Evolutionary conservation across 2,329 filamentous ascomycete genomes (phyloP).

Genomic region (Sordariomycetes sp.): DNA sequence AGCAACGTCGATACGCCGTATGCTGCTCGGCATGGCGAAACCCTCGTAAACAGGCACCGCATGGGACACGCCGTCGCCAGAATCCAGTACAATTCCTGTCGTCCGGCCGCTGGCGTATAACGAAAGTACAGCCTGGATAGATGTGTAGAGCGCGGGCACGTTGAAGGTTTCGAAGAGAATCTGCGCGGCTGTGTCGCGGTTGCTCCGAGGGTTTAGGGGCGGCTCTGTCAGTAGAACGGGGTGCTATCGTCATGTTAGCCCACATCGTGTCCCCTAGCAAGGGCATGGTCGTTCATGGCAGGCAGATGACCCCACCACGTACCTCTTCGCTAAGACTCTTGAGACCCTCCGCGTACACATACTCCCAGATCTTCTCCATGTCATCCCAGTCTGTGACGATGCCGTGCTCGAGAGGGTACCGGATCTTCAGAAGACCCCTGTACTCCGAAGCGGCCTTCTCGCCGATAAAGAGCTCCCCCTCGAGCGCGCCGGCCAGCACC

Average conservation of each 20-base stretch:
- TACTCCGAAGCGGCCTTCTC: constrained; percentile 79
- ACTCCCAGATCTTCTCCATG: constrained; percentile 99
- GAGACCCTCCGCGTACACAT: constrained; percentile 89
- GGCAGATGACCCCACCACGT: constrained; percentile 2
- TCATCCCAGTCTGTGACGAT: constrained; percentile 99
- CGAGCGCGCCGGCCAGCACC: constrained; percentile 89
- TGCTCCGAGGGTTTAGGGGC: constrained; percentile 86
- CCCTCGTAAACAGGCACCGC: constrained; percentile 97
- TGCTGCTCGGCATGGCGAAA: constrained; percentile 92
- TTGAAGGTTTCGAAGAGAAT: constrained; percentile 99
- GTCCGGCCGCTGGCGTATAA: constrained; percentile 93
- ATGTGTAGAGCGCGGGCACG: constrained; percentile 90
- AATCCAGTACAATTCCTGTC: constrained; percentile 90
- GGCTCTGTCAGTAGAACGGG: constrained; percentile 94
- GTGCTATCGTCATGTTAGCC: constrained; percentile 47
- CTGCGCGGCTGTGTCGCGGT: constrained; percentile 92
- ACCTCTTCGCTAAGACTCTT: constrained; percentile 97
- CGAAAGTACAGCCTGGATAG: constrained; percentile 92
- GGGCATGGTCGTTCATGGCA: not conserved
- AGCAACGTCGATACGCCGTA: constrained; percentile 90
- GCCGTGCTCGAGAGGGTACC: constrained; percentile 91
- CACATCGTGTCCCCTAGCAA: not conserved
- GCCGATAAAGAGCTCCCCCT: constrained; percentile 96
- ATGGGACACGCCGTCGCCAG: constrained; percentile 92
- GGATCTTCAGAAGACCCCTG: constrained; percentile 87